A percentile compares a stretch with the other conserved stretches of the same genome.
phyloP scores from a whole-genome alignment of 257 asterid genomes.

The Rauvolfia tetraphylla region DNA sequence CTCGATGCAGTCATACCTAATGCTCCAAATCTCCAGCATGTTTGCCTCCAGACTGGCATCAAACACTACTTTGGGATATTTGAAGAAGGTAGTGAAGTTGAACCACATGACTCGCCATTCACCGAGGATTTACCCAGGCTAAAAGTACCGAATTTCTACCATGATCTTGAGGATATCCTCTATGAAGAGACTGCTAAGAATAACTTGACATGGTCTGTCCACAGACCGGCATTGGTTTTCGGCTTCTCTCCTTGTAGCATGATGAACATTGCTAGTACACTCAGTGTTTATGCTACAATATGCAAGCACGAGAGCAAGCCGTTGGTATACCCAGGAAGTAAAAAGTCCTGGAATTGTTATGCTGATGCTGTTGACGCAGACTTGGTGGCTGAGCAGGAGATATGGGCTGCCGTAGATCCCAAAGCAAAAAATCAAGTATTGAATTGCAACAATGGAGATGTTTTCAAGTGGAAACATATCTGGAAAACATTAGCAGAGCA shows the following conservation, averaged over 20 bases:
- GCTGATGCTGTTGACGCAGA: constrained; percentile 31
- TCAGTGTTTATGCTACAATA: constrained; percentile 28
- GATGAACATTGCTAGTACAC: constrained; percentile 31
- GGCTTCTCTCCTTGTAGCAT: constrained; percentile 36
- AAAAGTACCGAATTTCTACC: constrained; percentile 24
- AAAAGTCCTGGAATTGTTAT: constrained; percentile 27
- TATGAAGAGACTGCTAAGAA: constrained; percentile 24
- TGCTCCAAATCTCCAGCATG: constrained; percentile 26
- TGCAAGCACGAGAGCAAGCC: constrained; percentile 31
- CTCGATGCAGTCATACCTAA: constrained; percentile 24
- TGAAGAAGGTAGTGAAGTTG: constrained; percentile 16
- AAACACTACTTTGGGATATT: constrained; percentile 32
- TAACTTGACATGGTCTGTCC: constrained; percentile 30
- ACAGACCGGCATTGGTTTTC: constrained; percentile 28
- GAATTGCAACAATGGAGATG: constrained; percentile 35
- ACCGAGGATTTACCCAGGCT: constrained; percentile 32
- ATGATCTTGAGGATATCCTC: constrained; percentile 32
- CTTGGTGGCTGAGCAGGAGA: constrained; percentile 33
- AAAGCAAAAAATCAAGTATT: constrained; percentile 32
- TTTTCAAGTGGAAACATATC: constrained; percentile 35
- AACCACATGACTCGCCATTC: constrained; percentile 30
- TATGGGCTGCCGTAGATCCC: constrained; percentile 40
- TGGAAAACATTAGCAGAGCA: constrained; percentile 30
- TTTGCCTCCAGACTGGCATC: constrained; percentile 34
- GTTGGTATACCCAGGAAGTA: constrained; percentile 29